These are phyloP conservation scores for Trichoderma sp. DNA, from an alignment of 2,329 filamentous ascomycete genomes.

Conservation along the genomic window DNA sequence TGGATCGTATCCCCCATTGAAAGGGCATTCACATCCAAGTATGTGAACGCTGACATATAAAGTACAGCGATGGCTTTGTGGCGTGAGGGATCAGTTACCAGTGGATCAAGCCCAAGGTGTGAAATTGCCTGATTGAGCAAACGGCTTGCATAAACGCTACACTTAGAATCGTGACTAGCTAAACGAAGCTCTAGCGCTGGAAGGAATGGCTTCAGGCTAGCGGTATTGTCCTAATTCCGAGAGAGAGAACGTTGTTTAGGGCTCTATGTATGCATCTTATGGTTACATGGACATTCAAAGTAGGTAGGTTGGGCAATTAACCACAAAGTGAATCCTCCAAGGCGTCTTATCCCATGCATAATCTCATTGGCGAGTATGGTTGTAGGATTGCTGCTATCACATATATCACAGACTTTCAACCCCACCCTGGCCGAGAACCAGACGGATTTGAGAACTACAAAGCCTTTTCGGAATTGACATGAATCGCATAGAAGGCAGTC, in stretches of 20 bases:
- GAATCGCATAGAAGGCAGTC: background rate
- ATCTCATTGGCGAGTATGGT: background rate
- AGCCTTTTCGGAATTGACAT: background rate
- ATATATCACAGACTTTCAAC: background rate
- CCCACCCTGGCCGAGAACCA: background rate
- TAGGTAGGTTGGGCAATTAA: background rate
- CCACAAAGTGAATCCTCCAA: background rate
- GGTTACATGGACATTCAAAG: background rate
- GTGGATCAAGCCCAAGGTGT: background rate
- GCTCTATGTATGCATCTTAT: no score
- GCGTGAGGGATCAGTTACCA: background rate
- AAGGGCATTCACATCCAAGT: background rate
- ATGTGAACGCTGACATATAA: background rate
- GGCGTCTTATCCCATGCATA: background rate
- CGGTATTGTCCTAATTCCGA: background rate
- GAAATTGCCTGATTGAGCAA: background rate
- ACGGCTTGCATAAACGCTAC: background rate
- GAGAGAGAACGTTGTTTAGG: background rate
- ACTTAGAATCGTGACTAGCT: background rate
- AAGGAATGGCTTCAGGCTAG: background rate
- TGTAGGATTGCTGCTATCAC: background rate
- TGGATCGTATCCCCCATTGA: background rate
- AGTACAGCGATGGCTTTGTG: background rate
- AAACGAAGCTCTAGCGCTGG: background rate
- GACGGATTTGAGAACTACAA: background rate